Percentiles rank a stretch among this genome's conserved stretches.
Evolutionary conservation across 2,329 filamentous ascomycete genomes (phyloP).

Genomic region (Fusarium compactum): DNA sequence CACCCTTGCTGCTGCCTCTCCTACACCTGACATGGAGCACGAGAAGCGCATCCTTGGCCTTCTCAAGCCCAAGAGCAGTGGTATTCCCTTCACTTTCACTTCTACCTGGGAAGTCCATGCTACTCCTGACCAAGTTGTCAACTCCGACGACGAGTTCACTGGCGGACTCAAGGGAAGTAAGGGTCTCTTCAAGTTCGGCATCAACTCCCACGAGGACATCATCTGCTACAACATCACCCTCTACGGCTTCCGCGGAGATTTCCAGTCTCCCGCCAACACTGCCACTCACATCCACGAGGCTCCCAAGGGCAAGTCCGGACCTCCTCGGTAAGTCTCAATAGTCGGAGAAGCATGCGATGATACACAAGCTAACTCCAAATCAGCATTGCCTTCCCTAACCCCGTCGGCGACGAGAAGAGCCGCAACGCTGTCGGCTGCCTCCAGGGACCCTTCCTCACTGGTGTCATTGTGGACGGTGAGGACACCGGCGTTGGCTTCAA

Average conservation of each 20-base stretch:
- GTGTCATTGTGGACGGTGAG: slow-evolving; percentile 46
- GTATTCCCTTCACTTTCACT: slow-evolving; percentile 57
- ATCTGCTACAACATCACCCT: slow-evolving; percentile 66
- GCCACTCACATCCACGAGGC: slow-evolving; percentile 69
- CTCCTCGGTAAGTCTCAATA: slow-evolving; percentile 56
- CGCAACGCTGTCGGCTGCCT: slow-evolving; percentile 58
- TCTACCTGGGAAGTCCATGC: slow-evolving; percentile 62
- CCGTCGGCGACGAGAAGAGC: slow-evolving; percentile 52
- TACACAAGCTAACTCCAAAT: slow-evolving; percentile 1
- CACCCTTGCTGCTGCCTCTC: slow-evolving; percentile 40
- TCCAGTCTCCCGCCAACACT: slow-evolving; percentile 62
- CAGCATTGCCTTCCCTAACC: slow-evolving; percentile 64
- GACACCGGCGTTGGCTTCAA: slow-evolving; percentile 59
- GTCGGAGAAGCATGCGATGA: not conserved
- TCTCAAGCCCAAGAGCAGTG: slow-evolving; percentile 30
- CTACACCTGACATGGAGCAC: slow-evolving; percentile 39
- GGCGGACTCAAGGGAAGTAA: slow-evolving; percentile 58
- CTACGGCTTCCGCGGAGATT: slow-evolving; percentile 61
- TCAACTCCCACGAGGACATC: slow-evolving; percentile 60
- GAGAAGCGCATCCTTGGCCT: slow-evolving; percentile 35
- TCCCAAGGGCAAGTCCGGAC: slow-evolving; percentile 58
- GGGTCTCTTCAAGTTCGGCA: slow-evolving; percentile 64
- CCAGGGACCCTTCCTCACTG: slow-evolving; percentile 53
- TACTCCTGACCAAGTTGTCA: slow-evolving; percentile 63
- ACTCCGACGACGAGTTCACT: slow-evolving; percentile 53